A percentile compares a stretch with the other conserved stretches of the same genome.
These are phyloP conservation scores for Chaetothyriales sp. DNA, from an alignment of 2,329 filamentous ascomycete species.

Conservation along the genomic window DNA sequence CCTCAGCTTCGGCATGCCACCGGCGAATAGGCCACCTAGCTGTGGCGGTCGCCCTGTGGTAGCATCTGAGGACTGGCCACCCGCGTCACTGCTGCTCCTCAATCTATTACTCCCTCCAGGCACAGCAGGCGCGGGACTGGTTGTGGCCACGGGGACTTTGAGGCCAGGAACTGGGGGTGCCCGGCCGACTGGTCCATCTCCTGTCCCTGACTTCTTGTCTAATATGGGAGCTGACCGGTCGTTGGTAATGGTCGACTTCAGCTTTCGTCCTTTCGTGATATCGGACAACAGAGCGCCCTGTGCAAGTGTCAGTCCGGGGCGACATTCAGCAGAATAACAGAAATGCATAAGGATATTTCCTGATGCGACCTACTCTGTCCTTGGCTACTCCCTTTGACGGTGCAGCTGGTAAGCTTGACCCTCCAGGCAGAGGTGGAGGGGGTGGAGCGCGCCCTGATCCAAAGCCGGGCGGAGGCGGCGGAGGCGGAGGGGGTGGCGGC, in stretches of 20 bases:
- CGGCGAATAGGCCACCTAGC: constrained; percentile 73
- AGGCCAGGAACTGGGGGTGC: constrained; percentile 68
- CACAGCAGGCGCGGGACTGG: constrained; percentile 55
- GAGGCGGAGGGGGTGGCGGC: not conserved
- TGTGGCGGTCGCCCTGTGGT: constrained; percentile 50
- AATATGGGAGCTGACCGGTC: constrained; percentile 74
- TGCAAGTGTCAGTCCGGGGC: not conserved
- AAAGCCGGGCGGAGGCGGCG: not conserved
- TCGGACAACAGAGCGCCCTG: constrained; percentile 78
- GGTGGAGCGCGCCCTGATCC: constrained; percentile 35
- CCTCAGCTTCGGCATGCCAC: constrained; percentile 87
- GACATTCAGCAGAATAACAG: not conserved
- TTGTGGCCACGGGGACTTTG: constrained; percentile 45
- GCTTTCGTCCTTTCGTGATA: constrained; percentile 62
- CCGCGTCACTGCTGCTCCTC: constrained; percentile 66
- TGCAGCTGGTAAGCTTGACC: constrained; percentile 38
- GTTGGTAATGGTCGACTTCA: constrained; percentile 82
- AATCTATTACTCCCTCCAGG: constrained; percentile 48
- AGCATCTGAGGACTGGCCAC: constrained; percentile 29
- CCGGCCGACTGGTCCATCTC: constrained; percentile 50
- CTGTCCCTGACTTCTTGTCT: constrained; percentile 39
- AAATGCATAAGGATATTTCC: not conserved
- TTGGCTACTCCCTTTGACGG: constrained; percentile 41
- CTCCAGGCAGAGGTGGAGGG: constrained; percentile 48
- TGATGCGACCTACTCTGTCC: constrained; percentile 43